Evolutionary conservation across 805 yeast species (phyloP).

Genomic region (Nakazawaea anatomiae): DNA sequence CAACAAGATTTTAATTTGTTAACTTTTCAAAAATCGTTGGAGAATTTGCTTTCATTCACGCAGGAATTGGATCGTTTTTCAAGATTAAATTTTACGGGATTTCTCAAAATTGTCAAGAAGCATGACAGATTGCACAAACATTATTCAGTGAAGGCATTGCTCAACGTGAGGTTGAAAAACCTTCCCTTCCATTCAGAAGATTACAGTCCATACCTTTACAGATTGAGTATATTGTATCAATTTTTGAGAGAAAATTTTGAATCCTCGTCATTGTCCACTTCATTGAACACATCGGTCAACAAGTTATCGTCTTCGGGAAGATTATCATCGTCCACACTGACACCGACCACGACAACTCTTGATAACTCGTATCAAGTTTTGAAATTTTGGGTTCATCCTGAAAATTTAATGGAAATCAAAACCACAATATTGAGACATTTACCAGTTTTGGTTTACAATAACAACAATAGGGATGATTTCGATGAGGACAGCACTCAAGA

Average conservation of each 20-base stretch:
- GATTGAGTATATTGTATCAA: conserved; percentile 75
- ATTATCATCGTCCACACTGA: conserved; percentile 26
- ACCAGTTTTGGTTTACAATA: conserved; percentile 79
- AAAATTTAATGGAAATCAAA: conserved; percentile 93
- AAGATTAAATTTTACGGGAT: conserved; percentile 90
- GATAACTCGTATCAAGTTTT: conserved; percentile 46
- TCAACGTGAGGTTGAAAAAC: conserved; percentile 80
- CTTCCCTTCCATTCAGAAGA: conserved; percentile 94
- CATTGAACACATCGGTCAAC: conserved; percentile 39
- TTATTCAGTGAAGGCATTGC: conserved; percentile 84
- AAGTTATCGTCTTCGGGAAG: conserved; percentile 37
- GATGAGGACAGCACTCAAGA: conserved; percentile 50
- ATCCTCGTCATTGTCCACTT: conserved; percentile 21
- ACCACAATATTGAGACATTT: conserved; percentile 90
- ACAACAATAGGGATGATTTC: conserved; percentile 40
- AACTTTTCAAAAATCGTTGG: conserved; percentile 62
- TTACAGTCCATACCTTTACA: conserved; percentile 83
- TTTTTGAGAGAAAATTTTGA: conserved; percentile 65
- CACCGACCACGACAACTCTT: conserved; percentile 18
- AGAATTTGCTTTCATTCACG: conserved; percentile 66
- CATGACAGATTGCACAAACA: conserved; percentile 87
- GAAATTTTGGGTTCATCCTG: conserved; percentile 97
- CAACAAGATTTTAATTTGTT: not conserved
- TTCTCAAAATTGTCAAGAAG: conserved; percentile 89
- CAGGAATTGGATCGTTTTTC: conserved; percentile 87